Conservation (phyloP, 2,329 filamentous ascomycete species). For the Zymoseptoria pseudotritici region DNA sequence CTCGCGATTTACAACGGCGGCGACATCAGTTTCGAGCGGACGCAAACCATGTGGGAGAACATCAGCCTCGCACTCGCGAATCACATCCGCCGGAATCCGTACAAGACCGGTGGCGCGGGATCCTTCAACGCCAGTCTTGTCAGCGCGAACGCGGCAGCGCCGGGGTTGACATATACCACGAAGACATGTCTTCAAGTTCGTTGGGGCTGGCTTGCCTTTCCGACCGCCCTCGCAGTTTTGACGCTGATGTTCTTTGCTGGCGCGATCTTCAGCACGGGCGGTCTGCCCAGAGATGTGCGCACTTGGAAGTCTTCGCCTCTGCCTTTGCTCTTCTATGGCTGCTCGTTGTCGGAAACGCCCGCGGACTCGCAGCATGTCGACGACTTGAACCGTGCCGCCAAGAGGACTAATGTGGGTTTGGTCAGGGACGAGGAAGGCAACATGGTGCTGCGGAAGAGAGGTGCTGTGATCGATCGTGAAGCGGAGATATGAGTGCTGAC, state of each 20-base stretch:
- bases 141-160: neutral
- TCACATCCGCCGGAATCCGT: conserved; percentile 7
- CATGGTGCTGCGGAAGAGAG: neutral
- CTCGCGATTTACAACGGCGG: conserved; percentile 7
- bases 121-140: neutral
- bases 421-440: neutral
- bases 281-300: conserved; percentile 1
- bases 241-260: conserved; percentile 8
- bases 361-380: conserved; percentile 3
- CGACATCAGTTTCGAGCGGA: conserved; percentile 3
- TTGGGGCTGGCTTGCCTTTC: conserved; percentile 6
- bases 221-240: conserved; percentile 1
- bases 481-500: no score
- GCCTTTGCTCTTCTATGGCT: conserved; percentile 7
- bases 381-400: conserved; percentile 1
- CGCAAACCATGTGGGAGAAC: conserved; percentile 3
- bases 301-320: conserved; percentile 10
- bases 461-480: neutral
- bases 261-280: neutral
- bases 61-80: conserved; percentile 7
- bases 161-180: neutral
- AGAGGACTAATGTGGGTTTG: neutral
- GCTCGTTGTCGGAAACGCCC: neutral
- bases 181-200: conserved; percentile 8
- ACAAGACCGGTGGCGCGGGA: neutral